Percentiles rank a stretch among this genome's conserved stretches.
These are phyloP conservation scores for Epichloe baconii DNA, from an alignment of 2,329 filamentous ascomycete species.

Conservation along the genomic window DNA sequence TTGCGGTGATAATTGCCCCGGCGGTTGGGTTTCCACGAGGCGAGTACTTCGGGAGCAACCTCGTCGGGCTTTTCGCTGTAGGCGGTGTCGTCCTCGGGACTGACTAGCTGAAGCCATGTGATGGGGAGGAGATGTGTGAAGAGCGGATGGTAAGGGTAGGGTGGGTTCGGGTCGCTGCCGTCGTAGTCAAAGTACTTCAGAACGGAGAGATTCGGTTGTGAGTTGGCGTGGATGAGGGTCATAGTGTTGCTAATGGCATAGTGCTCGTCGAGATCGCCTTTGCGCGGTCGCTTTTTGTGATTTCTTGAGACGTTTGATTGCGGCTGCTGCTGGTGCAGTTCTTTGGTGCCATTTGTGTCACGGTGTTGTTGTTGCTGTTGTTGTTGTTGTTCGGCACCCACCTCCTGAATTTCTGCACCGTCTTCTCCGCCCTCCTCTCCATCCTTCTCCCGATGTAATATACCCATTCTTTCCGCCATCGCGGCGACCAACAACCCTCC, in stretches of 20 bases:
- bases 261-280: slow-evolving; percentile 46
- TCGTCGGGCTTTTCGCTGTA: slow-evolving; percentile 54
- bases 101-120: slow-evolving; percentile 83
- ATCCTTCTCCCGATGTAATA: slow-evolving; percentile 43
- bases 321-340: neutral
- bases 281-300: slow-evolving; percentile 16
- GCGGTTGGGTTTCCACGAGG: slow-evolving; percentile 66
- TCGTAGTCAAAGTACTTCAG: slow-evolving; percentile 88
- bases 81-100: slow-evolving; percentile 60
- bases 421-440: slow-evolving; percentile 9
- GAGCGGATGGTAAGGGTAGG: slow-evolving; percentile 58
- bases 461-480: slow-evolving; percentile 78
- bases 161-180: slow-evolving; percentile 46
- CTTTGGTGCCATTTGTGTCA: neutral
- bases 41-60: slow-evolving; percentile 47
- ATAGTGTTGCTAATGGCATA: slow-evolving; percentile 62
- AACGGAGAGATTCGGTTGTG: slow-evolving; percentile 76
- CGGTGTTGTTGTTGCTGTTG: slow-evolving; percentile 2
- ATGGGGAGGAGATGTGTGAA: slow-evolving; percentile 68
- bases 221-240: slow-evolving; percentile 68
- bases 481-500: slow-evolving; percentile 71
- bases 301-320: slow-evolving; percentile 2
- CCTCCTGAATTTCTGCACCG: neutral
- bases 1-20: slow-evolving; percentile 82
- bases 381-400: neutral